A percentile compares a stretch with the other conserved stretches of the same genome.
phyloP scores from a whole-genome alignment of 345 rosid species.

The Gossypium bickii region DNA sequence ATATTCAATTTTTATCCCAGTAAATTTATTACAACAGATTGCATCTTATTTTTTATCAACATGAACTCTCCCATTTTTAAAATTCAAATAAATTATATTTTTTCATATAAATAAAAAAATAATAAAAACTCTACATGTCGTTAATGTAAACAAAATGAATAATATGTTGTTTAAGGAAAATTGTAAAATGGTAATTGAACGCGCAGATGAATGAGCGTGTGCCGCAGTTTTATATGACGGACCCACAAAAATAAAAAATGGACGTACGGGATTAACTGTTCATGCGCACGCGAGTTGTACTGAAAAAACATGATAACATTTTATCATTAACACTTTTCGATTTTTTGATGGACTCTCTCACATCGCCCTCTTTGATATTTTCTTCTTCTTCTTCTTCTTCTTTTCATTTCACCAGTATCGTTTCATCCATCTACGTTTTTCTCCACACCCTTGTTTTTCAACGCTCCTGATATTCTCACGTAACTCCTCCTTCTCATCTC shows the following conservation, averaged over 20 bases:
- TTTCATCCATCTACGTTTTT: not conserved
- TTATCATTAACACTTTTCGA: conserved; percentile 23
- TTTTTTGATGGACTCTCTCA: not conserved
- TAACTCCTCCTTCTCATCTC: not conserved
- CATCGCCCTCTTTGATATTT: conserved; percentile 19
- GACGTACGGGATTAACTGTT: conserved; percentile 25
- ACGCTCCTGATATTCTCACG: conserved; percentile 1
- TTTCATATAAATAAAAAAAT: too few relatives aligned
- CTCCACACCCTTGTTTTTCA: not conserved
- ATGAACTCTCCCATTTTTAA: too few relatives aligned
- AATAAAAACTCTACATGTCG: too few relatives aligned
- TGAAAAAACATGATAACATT: conserved; percentile 25
- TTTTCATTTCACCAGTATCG: not conserved
- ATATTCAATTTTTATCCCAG: too few relatives aligned
- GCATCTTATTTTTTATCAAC: too few relatives aligned
- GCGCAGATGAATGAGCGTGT: not conserved
- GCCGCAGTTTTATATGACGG: conserved; percentile 18
- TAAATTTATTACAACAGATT: too few relatives aligned
- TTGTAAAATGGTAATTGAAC: not conserved
- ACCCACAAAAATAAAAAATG: conserved; percentile 20
- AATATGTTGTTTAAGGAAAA: too few relatives aligned
- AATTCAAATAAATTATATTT: too few relatives aligned
- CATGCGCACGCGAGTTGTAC: conserved; percentile 36
- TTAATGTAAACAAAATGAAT: too few relatives aligned
- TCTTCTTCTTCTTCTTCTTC: not conserved